A percentile compares a stretch with the other conserved stretches of the same genome.
phyloP scores from a whole-genome alignment of 768 basidiomycete genomes.

The Calvatia gigantea region DNA sequence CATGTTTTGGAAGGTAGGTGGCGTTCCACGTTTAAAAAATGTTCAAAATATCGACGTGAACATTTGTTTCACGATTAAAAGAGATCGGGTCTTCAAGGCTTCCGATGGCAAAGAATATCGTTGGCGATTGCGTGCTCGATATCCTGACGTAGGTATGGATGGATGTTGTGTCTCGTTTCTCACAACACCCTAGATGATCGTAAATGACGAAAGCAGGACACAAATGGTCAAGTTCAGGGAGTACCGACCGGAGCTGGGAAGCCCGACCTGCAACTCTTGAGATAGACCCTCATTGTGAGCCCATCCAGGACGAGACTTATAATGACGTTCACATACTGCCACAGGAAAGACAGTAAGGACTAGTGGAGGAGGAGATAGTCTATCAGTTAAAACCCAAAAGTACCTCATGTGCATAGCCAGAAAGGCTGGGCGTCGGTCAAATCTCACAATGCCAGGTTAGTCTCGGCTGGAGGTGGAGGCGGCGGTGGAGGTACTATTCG shows the following conservation, averaged over 20 bases:
- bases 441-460: too few species aligned
- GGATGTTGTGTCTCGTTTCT: not conserved
- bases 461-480: too few species aligned
- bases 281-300: too few species aligned
- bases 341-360: too few species aligned
- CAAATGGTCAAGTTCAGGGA: conserved; percentile 17
- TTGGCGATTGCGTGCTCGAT: conserved; percentile 25
- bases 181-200: conserved; percentile 11
- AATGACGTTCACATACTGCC: too few species aligned
- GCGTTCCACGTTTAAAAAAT: not conserved
- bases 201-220: conserved; percentile 18
- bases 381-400: too few species aligned
- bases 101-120: conserved; percentile 25
- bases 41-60: not conserved
- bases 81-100: conserved; percentile 14
- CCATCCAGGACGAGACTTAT: too few species aligned
- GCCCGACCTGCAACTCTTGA: too few species aligned
- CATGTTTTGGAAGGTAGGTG: conserved; percentile 14
- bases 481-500: too few species aligned
- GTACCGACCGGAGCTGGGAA: conserved; percentile 1
- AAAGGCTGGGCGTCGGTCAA: too few species aligned
- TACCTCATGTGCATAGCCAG: too few species aligned
- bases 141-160: conserved; percentile 15
- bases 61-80: not conserved
- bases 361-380: too few species aligned